Base-by-base conservation (phyloP, 2,329 filamentous ascomycete species). In the Phyllosticta paracitricarpa region DNA sequence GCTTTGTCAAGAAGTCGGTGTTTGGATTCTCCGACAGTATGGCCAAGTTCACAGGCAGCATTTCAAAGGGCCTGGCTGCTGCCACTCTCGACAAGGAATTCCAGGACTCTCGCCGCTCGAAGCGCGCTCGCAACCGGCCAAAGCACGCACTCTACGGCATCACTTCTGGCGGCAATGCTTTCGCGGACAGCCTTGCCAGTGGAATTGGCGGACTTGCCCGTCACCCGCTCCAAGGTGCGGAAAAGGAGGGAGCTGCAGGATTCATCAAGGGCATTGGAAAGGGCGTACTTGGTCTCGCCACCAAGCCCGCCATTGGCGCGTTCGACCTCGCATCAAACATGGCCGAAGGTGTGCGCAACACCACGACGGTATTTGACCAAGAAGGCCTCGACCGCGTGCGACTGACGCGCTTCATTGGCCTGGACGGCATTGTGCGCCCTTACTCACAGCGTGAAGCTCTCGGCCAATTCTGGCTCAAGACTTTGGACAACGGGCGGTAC, bases 221-320 rank as follows among this genome's bases (percentile, higher is more conserved):
- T 51, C 96, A 99, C 70, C 94, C 95, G 0, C 81, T 99, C 22
- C 90, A 99, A 75, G 94, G 94, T 8, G 94, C 94, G 0, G 94
- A 99, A 75, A 92, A 94, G 71, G 95, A 97, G 76, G 94, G 94
- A 17, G 87, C 92, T 0, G 81, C 91, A 3, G 94, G 94, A 0
- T 99, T 99, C 77, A 89, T 99, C 77, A 99, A 99, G 78, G 94
- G 94, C 61, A 89, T 99, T 48, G 94, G 94, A 61, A 99, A 97
- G 77, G 94, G 94, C 22, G 82, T 97, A 22, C 81, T 97, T 1
- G 94, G 94, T 12, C 79, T 97, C n/a, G 91, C 92, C 1, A 99
- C 94, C 9, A 99, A 99, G 75, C 93, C 95, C 2, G 91, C 93
- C 6, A 96, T 99, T 62, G 94, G 95, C 61, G 91, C 96, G 24